Evolutionary conservation across 257 asterid genomes (phyloP).

Genomic region (Solanum clarkiae): DNA sequence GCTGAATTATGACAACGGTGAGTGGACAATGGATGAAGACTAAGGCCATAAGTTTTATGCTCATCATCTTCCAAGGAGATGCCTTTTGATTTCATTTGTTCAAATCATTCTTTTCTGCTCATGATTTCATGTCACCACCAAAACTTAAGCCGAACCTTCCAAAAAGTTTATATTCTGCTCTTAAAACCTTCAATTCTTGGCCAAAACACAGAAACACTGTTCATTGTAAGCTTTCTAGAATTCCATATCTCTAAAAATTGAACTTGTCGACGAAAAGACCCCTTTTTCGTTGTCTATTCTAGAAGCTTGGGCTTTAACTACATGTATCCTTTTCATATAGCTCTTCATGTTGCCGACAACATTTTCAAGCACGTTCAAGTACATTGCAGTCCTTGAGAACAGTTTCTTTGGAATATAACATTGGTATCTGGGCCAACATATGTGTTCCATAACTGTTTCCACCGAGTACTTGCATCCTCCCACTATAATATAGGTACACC

Average conservation of each 20-base stretch:
- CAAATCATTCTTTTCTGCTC: background rate
- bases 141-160: background rate
- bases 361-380: background rate
- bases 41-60: background rate
- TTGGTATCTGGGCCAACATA: background rate
- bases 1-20: background rate
- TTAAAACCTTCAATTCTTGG: background rate
- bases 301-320: background rate
- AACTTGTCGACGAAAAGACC: background rate
- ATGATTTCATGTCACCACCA: background rate
- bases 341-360: background rate
- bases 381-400: background rate
- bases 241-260: background rate
- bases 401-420: too few relatives aligned
- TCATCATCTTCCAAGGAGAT: background rate
- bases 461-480: too few relatives aligned
- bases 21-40: background rate
- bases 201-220: background rate
- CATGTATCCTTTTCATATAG: background rate
- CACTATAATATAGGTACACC: too few relatives aligned
- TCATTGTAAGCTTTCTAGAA: background rate
- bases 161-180: background rate
- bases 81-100: background rate
- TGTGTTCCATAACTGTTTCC: too few relatives aligned
- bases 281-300: background rate